Conservation (phyloP, 495 filamentous ascomycete species). For the Collariella sp. region DNA sequence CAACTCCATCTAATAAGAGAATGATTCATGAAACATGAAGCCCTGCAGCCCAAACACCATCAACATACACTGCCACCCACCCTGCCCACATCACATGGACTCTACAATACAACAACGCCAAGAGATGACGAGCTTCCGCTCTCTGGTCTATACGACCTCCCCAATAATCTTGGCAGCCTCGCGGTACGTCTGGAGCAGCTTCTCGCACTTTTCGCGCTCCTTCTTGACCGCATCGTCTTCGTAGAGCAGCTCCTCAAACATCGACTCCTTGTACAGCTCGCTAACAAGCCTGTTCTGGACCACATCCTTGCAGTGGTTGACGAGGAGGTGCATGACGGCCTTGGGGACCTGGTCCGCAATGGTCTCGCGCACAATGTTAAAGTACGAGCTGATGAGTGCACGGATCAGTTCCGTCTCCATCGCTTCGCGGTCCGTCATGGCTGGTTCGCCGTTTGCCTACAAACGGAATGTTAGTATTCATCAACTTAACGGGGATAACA, state of each 20-base stretch:
- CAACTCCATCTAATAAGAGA: neutral
- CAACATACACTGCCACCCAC: neutral
- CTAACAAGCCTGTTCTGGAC: constrained; percentile 95
- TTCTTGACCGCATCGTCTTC: constrained; percentile 96
- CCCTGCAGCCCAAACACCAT: neutral
- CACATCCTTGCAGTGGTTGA: constrained; percentile 95
- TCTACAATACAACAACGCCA: neutral
- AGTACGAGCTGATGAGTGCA: constrained; percentile 91
- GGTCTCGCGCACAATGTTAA: constrained; percentile 94
- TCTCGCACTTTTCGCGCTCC: constrained; percentile 96
- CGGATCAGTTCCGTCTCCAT: constrained; percentile 97
- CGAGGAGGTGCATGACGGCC: constrained; percentile 96
- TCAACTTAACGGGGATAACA: neutral
- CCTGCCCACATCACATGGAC: neutral
- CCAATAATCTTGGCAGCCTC: constrained; percentile 97
- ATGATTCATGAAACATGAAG: neutral
- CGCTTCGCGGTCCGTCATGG: constrained; percentile 87
- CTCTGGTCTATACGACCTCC: constrained; percentile 75
- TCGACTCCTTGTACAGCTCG: constrained; percentile 87
- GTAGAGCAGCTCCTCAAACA: constrained; percentile 89
- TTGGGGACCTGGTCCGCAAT: constrained; percentile 98
- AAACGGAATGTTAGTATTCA: constrained; percentile 21
- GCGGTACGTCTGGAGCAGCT: constrained; percentile 83
- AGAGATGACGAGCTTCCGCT: neutral
- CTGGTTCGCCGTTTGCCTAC: constrained; percentile 55